Conservation (phyloP, 1,284 basidiomycete species). For the Cutaneotrichosporon spelunceum region DNA sequence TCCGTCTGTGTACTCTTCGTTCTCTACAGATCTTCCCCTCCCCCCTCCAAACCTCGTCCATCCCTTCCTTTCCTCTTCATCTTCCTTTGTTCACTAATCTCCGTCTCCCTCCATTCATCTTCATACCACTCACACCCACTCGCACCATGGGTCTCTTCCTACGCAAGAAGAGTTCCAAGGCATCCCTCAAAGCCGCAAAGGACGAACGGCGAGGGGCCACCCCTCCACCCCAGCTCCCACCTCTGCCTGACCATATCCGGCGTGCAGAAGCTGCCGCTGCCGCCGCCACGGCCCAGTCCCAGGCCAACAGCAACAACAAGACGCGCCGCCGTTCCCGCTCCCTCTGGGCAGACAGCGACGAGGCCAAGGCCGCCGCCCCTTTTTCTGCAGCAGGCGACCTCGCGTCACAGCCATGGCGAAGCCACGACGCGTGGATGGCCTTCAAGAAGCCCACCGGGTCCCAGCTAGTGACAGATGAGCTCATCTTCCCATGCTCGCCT, state of each 20-base stretch:
- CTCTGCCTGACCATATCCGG: constrained; percentile 23
- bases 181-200: constrained; percentile 17
- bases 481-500: constrained; percentile 18
- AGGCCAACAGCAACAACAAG: neutral
- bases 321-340: constrained; percentile 13
- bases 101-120: neutral
- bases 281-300: neutral
- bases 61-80: neutral
- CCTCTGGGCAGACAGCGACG: constrained; percentile 14
- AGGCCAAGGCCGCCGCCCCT: constrained; percentile 7
- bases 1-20: neutral
- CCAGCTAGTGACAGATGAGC: constrained; percentile 10
- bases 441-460: constrained; percentile 21
- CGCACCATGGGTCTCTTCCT: constrained; percentile 21
- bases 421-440: constrained; percentile 36
- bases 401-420: constrained; percentile 39
- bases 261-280: constrained; percentile 8
- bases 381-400: neutral
- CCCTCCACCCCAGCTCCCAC: constrained; percentile 24
- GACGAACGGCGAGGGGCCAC: constrained; percentile 14
- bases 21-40: neutral
- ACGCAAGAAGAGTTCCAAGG: constrained; percentile 21
- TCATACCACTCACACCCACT: too few species aligned
- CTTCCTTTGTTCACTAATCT: neutral
- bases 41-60: neutral